Evolutionary conservation across 2,329 filamentous ascomycete genomes (phyloP), one percentile per base, ranked within the genome.

Genomic region (Chaetomium strumarium): DNA sequence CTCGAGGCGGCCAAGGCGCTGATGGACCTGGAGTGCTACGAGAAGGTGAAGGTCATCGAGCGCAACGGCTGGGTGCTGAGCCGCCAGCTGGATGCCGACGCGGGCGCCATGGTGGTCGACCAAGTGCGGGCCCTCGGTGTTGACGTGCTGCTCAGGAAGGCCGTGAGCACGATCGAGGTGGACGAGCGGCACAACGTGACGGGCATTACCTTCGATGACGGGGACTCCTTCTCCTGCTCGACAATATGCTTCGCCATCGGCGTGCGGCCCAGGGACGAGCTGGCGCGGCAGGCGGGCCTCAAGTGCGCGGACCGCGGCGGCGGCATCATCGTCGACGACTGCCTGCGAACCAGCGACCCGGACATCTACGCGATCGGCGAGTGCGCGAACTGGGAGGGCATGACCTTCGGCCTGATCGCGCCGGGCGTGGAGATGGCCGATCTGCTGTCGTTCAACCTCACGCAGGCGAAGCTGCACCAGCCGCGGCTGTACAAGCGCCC

Each of bases 381-480:
- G 69, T 96, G 90, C 62, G 90, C 90, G 5, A 93, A 85, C 70
- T 96, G 89, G 88, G 79, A 91, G 57, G 85, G 82, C 60, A 86
- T 93, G 68, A 90, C 88, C 0, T 96, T 90, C 60, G 90, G 90
- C 6, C 79, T 96, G 17, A 95, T 96, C 61, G 90, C 87, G 0
- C 90, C 90, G 0, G 90, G 90, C 16, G 79, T 96, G 34, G 91
- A 95, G 68, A 95, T 95, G 88, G 91, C 91, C 0, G 90, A 95
- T 60, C 84, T 96, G 1, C 79, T 96, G 3, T 83, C 90, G 11
- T 96, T 93, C 74, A 96, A 96, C 67, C 79, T 96, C 53, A 95
- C 90, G 3, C 85, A 91, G 66, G 87, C 88, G 31, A 85, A 86
- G 64, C 77, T 81, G 2, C 86, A 92, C 65, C 69, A 80, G 7